A percentile compares a stretch with the other conserved stretches of the same genome.
These are phyloP conservation scores for Aureobasidium sp. DNA, from an alignment of 2,329 filamentous ascomycete genomes.

Conservation along the genomic window DNA sequence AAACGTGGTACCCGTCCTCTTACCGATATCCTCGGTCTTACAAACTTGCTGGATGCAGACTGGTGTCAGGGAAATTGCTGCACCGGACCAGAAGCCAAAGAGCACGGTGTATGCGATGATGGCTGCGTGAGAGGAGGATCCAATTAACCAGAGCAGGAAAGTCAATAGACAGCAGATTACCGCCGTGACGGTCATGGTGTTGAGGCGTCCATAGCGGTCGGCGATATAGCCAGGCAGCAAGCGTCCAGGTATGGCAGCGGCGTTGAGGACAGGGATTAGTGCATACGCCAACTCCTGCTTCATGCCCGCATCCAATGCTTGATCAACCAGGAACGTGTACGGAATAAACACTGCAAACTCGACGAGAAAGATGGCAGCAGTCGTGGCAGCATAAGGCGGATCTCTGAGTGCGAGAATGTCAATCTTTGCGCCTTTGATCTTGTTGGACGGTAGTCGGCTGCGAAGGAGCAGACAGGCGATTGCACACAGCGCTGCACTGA, in stretches of 20 bases:
- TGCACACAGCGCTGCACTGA: slow-evolving; percentile 33
- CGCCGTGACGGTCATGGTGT: slow-evolving; percentile 24
- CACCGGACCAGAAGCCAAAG: slow-evolving; percentile 26
- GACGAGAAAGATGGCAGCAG: slow-evolving; percentile 28
- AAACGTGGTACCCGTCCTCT: slow-evolving; percentile 59
- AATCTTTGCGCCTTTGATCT: background rate
- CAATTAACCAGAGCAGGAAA: slow-evolving; percentile 22
- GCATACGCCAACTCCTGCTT: slow-evolving; percentile 23
- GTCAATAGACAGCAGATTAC: slow-evolving; percentile 22
- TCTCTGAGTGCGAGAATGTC: background rate
- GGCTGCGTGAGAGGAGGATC: slow-evolving; percentile 17
- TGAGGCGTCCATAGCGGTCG: slow-evolving; percentile 30
- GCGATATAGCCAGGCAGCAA: slow-evolving; percentile 29
- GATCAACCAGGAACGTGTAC: slow-evolving; percentile 30
- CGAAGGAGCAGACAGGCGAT: slow-evolving; percentile 35
- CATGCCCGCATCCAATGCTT: slow-evolving; percentile 26
- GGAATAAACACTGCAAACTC: slow-evolving; percentile 34
- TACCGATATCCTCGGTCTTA: slow-evolving; percentile 39
- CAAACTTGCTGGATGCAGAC: slow-evolving; percentile 29
- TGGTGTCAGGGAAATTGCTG: slow-evolving; percentile 27
- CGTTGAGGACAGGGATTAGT: slow-evolving; percentile 29
- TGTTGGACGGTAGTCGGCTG: slow-evolving; percentile 33
- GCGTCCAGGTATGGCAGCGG: slow-evolving; percentile 25
- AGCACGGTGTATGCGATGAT: slow-evolving; percentile 25
- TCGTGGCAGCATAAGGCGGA: slow-evolving; percentile 19